phyloP scores from a whole-genome alignment of 306 rosid species.

The Prunus salicina region DNA sequence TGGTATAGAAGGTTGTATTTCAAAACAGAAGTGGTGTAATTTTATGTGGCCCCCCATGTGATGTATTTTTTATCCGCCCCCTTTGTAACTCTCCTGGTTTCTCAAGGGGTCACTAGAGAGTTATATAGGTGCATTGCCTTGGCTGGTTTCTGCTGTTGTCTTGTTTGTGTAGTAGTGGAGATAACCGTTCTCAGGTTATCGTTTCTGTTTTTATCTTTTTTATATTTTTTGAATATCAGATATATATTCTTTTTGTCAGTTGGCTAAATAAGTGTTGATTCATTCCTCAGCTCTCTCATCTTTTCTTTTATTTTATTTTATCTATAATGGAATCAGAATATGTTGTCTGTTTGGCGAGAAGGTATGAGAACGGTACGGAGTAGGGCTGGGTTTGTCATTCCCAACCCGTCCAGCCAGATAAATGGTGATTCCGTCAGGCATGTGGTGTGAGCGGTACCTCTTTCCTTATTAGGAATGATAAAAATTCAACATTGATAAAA shows the following conservation, averaged over 20 bases:
- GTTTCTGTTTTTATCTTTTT: not conserved
- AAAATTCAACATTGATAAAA: too few relatives aligned
- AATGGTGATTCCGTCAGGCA: too few relatives aligned
- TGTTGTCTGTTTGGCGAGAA: not conserved
- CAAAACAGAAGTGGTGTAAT: conserved; percentile 27
- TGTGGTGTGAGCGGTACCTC: too few relatives aligned
- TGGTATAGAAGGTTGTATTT: conserved; percentile 37
- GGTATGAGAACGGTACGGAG: too few relatives aligned
- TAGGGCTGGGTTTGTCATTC: not conserved
- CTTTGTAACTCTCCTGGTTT: conserved; percentile 28
- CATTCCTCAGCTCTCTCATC: not conserved
- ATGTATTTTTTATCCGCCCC: conserved; percentile 34
- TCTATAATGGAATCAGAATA: not conserved
- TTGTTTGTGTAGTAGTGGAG: conserved; percentile 16
- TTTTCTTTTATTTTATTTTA: not conserved
- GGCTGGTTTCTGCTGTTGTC: conserved; percentile 25
- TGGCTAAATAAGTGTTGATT: conserved; percentile 15
- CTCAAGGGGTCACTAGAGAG: conserved; percentile 44
- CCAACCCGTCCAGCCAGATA: too few relatives aligned
- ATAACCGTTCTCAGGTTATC: conserved; percentile 27
- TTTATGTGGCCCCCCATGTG: conserved; percentile 43
- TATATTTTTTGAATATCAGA: not conserved
- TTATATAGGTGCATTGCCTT: conserved; percentile 30
- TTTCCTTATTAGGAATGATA: too few relatives aligned
- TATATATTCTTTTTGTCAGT: conserved; percentile 10